These are phyloP conservation scores for Ceratocystiopsis minuta DNA, from an alignment of 2,329 filamentous ascomycete genomes.

Conservation along the genomic window DNA sequence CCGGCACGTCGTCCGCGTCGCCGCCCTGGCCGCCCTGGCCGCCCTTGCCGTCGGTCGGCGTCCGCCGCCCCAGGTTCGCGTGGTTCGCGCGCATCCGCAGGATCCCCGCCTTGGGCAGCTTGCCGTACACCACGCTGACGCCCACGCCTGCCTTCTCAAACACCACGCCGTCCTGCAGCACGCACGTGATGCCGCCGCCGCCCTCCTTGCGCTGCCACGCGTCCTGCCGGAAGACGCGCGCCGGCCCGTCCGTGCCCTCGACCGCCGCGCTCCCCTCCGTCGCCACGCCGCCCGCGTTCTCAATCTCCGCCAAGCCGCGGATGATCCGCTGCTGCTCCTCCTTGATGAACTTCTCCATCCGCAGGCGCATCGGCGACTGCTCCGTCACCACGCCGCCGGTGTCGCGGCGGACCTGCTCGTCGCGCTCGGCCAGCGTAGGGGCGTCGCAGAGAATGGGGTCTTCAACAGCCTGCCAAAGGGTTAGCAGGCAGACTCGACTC, in stretches of 20 bases:
- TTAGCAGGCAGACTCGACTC: neutral
- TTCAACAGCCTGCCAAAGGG: constrained; percentile 20
- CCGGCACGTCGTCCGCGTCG: constrained; percentile 38
- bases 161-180: constrained; percentile 87
- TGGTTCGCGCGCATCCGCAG: constrained; percentile 88
- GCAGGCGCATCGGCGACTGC: constrained; percentile 83
- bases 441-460: constrained; percentile 34
- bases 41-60: constrained; percentile 19
- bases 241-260: constrained; percentile 23
- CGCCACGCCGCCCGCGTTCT: constrained; percentile 8
- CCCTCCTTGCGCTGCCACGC: constrained; percentile 77
- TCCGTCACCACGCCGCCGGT: constrained; percentile 44
- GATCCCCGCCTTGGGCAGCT: constrained; percentile 71
- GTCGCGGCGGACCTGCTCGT: constrained; percentile 64
- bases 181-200: constrained; percentile 84
- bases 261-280: constrained; percentile 1
- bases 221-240: constrained; percentile 50
- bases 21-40: constrained; percentile 20
- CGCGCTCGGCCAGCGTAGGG: constrained; percentile 66
- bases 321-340: constrained; percentile 83
- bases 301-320: constrained; percentile 56
- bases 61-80: constrained; percentile 51
- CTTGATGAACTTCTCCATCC: constrained; percentile 95
- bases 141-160: constrained; percentile 98
- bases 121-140: constrained; percentile 86